Conservation (phyloP, 192 early-diverging fungal species). For the Piromyces finnis region DNA sequence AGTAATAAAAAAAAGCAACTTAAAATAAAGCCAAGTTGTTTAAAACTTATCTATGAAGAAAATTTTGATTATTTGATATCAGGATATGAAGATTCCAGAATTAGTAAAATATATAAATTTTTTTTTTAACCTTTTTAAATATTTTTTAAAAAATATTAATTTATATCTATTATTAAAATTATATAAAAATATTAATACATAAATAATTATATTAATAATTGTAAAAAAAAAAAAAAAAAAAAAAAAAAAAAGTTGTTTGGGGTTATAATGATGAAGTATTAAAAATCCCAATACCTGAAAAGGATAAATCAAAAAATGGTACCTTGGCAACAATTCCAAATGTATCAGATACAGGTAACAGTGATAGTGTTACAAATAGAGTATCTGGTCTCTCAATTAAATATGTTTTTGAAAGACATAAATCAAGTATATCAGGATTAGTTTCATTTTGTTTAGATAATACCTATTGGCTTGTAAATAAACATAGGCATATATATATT, state of each 20-base stretch:
- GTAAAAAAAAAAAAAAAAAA: too few species aligned
- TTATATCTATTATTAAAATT: too few species aligned
- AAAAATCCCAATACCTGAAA: conserved; percentile 7
- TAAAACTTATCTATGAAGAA: conserved; percentile 21
- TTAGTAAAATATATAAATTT: too few species aligned
- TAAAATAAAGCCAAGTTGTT: conserved; percentile 9
- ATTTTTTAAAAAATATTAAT: too few species aligned
- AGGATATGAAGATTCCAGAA: conserved; percentile 30
- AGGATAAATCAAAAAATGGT: conserved; percentile 7
- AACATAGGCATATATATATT: too few species aligned
- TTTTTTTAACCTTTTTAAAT: neutral
- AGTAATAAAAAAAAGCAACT: neutral
- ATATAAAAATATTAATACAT: too few species aligned
- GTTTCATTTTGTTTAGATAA: conserved; percentile 19
- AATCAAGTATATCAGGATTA: conserved; percentile 25
- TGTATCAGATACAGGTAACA: neutral
- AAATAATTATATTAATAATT: too few species aligned
- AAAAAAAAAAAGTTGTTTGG: conserved; percentile 17
- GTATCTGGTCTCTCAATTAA: conserved; percentile 35
- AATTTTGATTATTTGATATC: conserved; percentile 27
- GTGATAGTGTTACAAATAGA: conserved; percentile 25
- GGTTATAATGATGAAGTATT: conserved; percentile 36
- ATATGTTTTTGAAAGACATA: conserved; percentile 23
- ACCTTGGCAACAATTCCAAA: neutral
- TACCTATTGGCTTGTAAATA: conserved; percentile 23